Evolutionary conservation across 2,329 filamentous ascomycete species (phyloP), one percentile per base, ranked within the genome.

Genomic region (Penicillium sp.): DNA sequence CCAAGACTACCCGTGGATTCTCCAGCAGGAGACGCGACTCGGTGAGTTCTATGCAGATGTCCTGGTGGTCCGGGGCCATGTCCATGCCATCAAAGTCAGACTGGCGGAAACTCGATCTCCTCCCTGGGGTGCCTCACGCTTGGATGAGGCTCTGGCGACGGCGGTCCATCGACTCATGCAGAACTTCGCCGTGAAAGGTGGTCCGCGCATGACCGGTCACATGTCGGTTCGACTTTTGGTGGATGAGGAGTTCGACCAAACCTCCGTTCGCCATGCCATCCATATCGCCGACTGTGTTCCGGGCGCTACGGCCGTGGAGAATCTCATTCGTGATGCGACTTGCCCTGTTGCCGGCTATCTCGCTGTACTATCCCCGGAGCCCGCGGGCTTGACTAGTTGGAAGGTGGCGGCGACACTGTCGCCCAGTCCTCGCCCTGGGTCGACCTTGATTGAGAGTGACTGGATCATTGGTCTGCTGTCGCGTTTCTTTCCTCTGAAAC

Each of bases 11-110:
- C 82, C 86, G 0, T 90, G 85, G 80, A 78, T 90, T 52, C 66
- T 91, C 20, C 87, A 92, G 64, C 84, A 90, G 64, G 89, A 81
- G 66, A 82, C 89, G 55, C 77, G 79, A 0, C 80, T 83, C 1
- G 75, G 78, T 0, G 87, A 91, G 66, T 91, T 85, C 65, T 89
- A 86, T 68, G 90, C 88, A 2, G 88, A 91, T 59, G 74, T 87
- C 0, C 75, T 91, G 2, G 73, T 91, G 3, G 76, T 91, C n/a
- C 71, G 76, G 0, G 88, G 88, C 1, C 69, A 80, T 27, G 80
- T 92, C 13, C 81, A 80, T 43, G 82, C 81, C 0, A 90, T 91
- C 58, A 81, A 84, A 6, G 83, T 87, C 0, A 90, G 87, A 62
- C 82, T 82, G 78, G 0, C 84, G 84, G 56, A 72, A 87, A 3